Conservation (phyloP, 768 basidiomycete species). For the Cystofilobasidium ferigula region DNA sequence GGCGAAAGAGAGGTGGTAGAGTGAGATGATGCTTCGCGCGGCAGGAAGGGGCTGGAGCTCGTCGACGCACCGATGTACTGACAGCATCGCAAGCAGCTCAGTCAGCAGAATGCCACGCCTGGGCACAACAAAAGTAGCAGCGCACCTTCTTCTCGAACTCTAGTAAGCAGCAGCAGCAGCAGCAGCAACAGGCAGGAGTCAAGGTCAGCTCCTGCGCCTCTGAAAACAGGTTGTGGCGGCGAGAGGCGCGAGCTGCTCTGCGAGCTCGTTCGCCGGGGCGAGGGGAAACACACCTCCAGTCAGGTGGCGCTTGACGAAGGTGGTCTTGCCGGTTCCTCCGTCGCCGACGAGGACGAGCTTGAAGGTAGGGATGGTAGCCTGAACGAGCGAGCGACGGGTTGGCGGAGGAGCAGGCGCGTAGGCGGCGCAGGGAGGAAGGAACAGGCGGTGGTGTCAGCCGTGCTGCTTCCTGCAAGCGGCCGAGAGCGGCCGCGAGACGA, state of each 20-base stretch:
- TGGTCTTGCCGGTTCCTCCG: slow-evolving; percentile 86
- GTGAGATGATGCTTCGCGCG: not conserved
- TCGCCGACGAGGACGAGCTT: slow-evolving; percentile 98
- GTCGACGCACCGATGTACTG: slow-evolving; percentile 33
- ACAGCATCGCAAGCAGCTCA: too few relatives aligned
- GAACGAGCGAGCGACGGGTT: not conserved
- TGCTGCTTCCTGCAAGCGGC: too few relatives aligned
- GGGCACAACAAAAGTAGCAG: slow-evolving; percentile 23
- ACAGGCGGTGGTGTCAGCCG: too few relatives aligned
- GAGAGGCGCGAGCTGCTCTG: too few relatives aligned
- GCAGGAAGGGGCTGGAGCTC: not conserved
- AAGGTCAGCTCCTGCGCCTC: not conserved
- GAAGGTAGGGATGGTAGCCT: slow-evolving; percentile 62
- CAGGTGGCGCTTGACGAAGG: slow-evolving; percentile 58
- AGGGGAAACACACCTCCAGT: slow-evolving; percentile 12
- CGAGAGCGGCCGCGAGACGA: not conserved
- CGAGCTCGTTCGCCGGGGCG: too few relatives aligned
- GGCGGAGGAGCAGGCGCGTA: not conserved
- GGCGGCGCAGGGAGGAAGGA: too few relatives aligned
- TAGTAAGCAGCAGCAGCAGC: not conserved
- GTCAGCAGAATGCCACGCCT: slow-evolving; percentile 2
- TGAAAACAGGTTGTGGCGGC: not conserved
- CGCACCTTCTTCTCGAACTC: slow-evolving; percentile 47
- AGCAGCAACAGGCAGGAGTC: not conserved
- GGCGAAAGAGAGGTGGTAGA: not conserved